Base-by-base conservation (phyloP, 345 rosid genomes). In the Hibiscus mutabilis region DNA sequence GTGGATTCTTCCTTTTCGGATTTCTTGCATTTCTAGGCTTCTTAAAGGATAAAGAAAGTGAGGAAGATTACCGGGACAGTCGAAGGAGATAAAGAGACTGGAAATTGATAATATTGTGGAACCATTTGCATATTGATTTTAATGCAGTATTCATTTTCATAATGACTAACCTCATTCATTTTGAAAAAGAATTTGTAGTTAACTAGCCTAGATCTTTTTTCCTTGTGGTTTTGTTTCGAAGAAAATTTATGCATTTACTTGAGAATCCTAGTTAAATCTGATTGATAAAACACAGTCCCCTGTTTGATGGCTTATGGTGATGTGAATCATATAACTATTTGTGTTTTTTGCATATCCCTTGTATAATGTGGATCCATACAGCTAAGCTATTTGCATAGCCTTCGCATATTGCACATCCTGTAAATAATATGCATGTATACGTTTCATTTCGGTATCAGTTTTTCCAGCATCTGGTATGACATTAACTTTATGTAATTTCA, bases 1-100 rank as follows among this genome's bases (percentile, higher is more conserved):
- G 98, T 4, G 98, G 97, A 25, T 94, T 91, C 81, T 89, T 89
- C 84, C 84, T 94, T 65, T 91, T 91, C 15, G 97, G 96, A 9
- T 88, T 94, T 78, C 93, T 94, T 3, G 93, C 89, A 6, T 90
- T 94, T 60, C 80, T 91, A 72, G 93, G 96, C 49, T 83, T 94
- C 62, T 79, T 94, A 52, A 90, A 91, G 78, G 98, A 94, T 71
- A 86, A 84, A 73, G 98, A 94, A 69, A 49, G 86, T 2, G 98
- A 87, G 42, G 88, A 79, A 21, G 87, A 87, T 62, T 87, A 86
- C 66, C 68, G 75, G 6, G 81, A 77, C 49, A 71, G 76, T 57
- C 78, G 88, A 21, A 84, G 96, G 77, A 81, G 96, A 81, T 84
- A 75, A 85, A 40, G 46, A 19, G 27, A 19, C 35, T 27, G 44